Conservation (phyloP, 1,284 basidiomycete genomes). For the Trametes hirsuta region DNA sequence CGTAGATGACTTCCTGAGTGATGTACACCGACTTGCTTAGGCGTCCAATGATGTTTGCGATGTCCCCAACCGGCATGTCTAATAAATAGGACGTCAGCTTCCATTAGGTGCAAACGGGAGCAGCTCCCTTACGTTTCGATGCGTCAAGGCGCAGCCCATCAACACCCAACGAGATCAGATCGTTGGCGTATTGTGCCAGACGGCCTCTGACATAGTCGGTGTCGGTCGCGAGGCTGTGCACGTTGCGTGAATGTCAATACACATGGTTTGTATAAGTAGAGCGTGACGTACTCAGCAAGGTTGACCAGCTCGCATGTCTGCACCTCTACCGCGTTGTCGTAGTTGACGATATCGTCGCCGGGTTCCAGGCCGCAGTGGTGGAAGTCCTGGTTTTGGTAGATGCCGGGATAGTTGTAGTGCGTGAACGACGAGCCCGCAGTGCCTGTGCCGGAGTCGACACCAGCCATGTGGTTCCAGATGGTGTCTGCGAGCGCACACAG, state of each 20-base stretch:
- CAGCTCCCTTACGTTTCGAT: constrained; percentile 55
- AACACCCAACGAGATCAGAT: constrained; percentile 62
- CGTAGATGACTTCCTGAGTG: constrained; percentile 63
- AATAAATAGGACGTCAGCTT: neutral
- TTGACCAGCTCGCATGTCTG: constrained; percentile 61
- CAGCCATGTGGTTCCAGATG: constrained; percentile 70
- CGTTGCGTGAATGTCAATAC: neutral
- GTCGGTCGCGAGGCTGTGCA: constrained; percentile 57
- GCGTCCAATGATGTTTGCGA: constrained; percentile 54
- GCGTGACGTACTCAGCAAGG: constrained; percentile 55
- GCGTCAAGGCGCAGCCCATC: constrained; percentile 71
- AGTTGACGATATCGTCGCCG: constrained; percentile 59
- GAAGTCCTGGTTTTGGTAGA: constrained; percentile 59
- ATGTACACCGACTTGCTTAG: constrained; percentile 51
- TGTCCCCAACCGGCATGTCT: constrained; percentile 59
- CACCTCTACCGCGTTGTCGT: constrained; percentile 53
- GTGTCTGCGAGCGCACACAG: constrained; percentile 46
- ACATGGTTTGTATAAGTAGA: neutral
- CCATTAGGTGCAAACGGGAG: neutral
- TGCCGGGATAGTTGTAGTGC: constrained; percentile 61
- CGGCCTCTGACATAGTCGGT: constrained; percentile 57
- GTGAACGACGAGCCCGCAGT: constrained; percentile 54
- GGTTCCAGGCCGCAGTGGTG: constrained; percentile 64
- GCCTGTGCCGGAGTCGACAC: constrained; percentile 47
- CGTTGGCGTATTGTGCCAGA: constrained; percentile 62